Conservation (phyloP, 805 yeast species). For the Wickerhamomyces hampshirensis region DNA sequence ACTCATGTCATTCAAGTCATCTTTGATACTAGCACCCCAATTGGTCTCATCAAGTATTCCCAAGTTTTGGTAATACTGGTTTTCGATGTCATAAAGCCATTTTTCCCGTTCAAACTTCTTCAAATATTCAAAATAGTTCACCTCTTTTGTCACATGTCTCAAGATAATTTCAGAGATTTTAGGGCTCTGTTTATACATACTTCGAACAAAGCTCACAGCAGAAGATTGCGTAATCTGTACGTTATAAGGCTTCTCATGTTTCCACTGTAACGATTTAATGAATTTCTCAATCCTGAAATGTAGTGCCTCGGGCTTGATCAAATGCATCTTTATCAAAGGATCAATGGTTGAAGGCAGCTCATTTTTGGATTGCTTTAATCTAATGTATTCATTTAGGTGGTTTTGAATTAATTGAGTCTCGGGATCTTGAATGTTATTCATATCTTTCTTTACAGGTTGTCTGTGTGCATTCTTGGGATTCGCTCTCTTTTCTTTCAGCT, state of each 20-base stretch:
- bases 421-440: slow-evolving; percentile 14
- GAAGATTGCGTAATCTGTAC: slow-evolving; percentile 12
- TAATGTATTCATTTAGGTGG: slow-evolving; percentile 13
- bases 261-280: slow-evolving; percentile 3
- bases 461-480: slow-evolving; percentile 2
- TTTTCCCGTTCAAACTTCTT: slow-evolving; percentile 9
- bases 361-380: slow-evolving; percentile 10
- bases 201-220: slow-evolving; percentile 14
- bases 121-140: too few species aligned
- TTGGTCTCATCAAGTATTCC: background rate
- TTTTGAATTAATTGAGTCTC: slow-evolving; percentile 12
- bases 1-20: slow-evolving; percentile 11
- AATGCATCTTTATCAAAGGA: slow-evolving; percentile 8
- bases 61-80: background rate
- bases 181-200: slow-evolving; percentile 17
- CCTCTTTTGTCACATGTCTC: slow-evolving; percentile 2
- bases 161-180: slow-evolving; percentile 14
- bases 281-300: slow-evolving; percentile 15
- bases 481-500: slow-evolving; percentile 2
- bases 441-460: slow-evolving; percentile 17
- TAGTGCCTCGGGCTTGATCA: slow-evolving; percentile 20
- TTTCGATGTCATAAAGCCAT: slow-evolving; percentile 13
- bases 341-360: slow-evolving; percentile 17
- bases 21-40: slow-evolving; percentile 26
- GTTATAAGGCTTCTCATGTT: slow-evolving; percentile 12